Evolutionary conservation across 2,329 filamentous ascomycete species (phyloP), one percentile per base, ranked within the genome.

Genomic region (Cladosporium sphaerospermum): DNA sequence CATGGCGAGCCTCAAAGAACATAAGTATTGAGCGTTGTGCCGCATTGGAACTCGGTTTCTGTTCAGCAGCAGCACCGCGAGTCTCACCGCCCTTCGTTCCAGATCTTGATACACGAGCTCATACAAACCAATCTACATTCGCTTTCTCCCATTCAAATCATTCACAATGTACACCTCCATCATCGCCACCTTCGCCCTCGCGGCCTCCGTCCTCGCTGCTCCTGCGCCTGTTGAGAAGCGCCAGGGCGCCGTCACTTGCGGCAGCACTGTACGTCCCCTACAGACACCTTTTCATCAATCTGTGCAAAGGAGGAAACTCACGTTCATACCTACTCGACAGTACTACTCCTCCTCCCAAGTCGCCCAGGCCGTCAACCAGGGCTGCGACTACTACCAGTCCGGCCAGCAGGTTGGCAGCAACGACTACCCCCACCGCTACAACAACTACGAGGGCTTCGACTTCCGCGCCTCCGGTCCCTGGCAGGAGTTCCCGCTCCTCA

Each of bases 401-500:
- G 57, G 53, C 55, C 56, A 69, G 48, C 58, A 68, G 28, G 72
- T 71, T 45, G 60, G 61, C 28, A 63, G 64, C 1, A 70, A 68
- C 40, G 62, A 72, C 37, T 67, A 65, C 55, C 61, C 63, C 14
- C 62, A 66, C 54, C 46, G 41, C 2, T 62, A 60, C 61, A 63
- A 63, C 57, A 61, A 60, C 56, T 54, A 78, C 60, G 82, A 85
- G 62, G 81, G 79, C 14, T 85, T 86, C 64, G 68, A 72, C 39
- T 85, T 86, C 65, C 59, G 72, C 2, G 76, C 83, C 4, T 57
- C 64, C 3, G 80, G 79, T 0, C 80, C 81, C 0, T 86, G 81
- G 64, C 77, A 83, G 56, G 83, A 86, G 67, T 86, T 84, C 66
- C 83, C 83, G 1, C 73, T 86, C 50, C 58, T 78, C 62, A 69